These are phyloP conservation scores for Cylindrotheca fusiformis DNA, from an alignment of 108 stramenopile genomes.

Conservation along the genomic window DNA sequence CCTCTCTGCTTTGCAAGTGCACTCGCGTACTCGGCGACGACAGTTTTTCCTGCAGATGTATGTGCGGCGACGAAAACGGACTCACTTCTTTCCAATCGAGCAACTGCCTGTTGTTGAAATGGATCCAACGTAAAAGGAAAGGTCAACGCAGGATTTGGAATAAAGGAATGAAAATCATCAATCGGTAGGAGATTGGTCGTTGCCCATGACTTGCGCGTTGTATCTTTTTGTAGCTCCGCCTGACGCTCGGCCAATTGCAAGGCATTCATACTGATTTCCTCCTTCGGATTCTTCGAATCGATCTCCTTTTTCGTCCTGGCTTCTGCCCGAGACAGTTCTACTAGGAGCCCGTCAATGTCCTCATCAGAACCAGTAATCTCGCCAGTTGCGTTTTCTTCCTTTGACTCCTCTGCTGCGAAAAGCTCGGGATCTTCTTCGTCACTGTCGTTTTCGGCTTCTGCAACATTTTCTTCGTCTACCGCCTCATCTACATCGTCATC, in stretches of 20 bases:
- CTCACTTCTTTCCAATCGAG: conserved; percentile 89
- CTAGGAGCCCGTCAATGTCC: conserved; percentile 62
- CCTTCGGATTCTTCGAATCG: conserved; percentile 14
- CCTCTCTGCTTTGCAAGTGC: conserved; percentile 87
- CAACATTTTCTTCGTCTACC: conserved; percentile 21
- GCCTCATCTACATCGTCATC: conserved; percentile 28
- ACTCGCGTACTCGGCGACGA: conserved; percentile 92
- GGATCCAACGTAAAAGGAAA: conserved; percentile 96
- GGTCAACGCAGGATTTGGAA: conserved; percentile 85
- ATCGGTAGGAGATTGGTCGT: conserved; percentile 61
- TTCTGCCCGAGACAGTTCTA: conserved; percentile 38
- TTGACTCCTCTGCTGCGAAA: neutral
- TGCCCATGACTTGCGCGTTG: conserved; percentile 78
- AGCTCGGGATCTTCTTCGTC: conserved; percentile 8
- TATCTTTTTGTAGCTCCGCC: conserved; percentile 29
- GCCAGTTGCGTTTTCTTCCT: neutral
- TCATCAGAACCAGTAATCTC: conserved; percentile 18
- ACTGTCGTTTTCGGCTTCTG: conserved; percentile 13
- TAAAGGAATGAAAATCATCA: conserved; percentile 61
- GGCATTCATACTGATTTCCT: conserved; percentile 28
- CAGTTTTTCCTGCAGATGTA: conserved; percentile 94
- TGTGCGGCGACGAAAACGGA: conserved; percentile 96
- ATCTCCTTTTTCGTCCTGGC: conserved; percentile 19
- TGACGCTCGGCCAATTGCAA: conserved; percentile 37
- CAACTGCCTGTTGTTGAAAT: conserved; percentile 94